Evolutionary conservation across 2,329 filamentous ascomycete species (phyloP), one percentile per base, ranked within the genome.

Genomic region (Chaetomium sp.): DNA sequence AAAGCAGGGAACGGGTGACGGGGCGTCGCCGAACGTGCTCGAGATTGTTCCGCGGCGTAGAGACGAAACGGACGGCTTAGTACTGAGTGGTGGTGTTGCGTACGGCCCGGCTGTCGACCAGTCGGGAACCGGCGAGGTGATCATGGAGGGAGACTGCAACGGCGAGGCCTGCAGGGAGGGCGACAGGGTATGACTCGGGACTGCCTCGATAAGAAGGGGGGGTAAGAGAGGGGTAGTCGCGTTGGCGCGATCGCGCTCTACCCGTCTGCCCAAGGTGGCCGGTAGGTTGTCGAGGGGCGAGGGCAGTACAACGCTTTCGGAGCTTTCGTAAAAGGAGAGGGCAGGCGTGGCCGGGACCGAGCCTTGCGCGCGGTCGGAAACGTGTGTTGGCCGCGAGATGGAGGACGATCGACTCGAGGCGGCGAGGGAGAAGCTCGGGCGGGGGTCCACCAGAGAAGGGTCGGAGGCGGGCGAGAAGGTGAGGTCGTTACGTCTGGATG

Each of bases 211-310:
- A 80, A 96, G 85, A 42, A 95, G 82, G 0, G 93, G 93, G 8
- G 93, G 93, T 2, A 97, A 82, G 8, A 97, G 83, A 47, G 93
- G 94, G 2, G 93, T 97, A 4, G 90, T 90, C 0, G 91, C 90
- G 70, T 91, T 74, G 51, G 79, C 78, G 57, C 85, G 83, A 79
- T 78, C 87, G 75, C 78, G 87, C 78, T 79, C 87, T 76, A 78
- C 85, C 76, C 70, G 86, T 73, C 70, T 79, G 70, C 76, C 79
- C 71, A 67, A 63, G 77, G 79, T 87, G 45, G 82, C 81, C 62
- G 81, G 81, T 51, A 83, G 80, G 35, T 84, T 80, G 56, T 88
- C 82, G 45, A 85, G 78, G 6, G 83, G 77, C 23, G 76, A 75
- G 0, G 80, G 76, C 4, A 77, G 67, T 4, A 81, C 81, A 45